Percentiles rank a stretch among this genome's conserved stretches.
Evolutionary conservation across 2,329 filamentous ascomycete genomes (phyloP).

Genomic region (Camptophora hylomeconis): DNA sequence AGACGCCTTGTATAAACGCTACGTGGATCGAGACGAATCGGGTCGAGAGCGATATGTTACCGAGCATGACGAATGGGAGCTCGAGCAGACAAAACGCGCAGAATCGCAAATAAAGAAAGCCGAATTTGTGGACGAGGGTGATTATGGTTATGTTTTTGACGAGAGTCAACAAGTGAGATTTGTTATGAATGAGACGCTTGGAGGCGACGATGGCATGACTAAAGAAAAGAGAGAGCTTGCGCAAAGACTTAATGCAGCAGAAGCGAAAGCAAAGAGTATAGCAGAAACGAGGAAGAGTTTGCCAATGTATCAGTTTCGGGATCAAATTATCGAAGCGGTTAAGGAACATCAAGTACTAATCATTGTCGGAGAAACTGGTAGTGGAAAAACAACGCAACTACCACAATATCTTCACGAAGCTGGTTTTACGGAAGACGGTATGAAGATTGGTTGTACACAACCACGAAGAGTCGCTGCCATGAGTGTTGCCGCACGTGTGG

Average conservation of each 20-base stretch:
- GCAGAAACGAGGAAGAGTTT: conserved; percentile 83
- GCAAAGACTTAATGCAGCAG: conserved; percentile 73
- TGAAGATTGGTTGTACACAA: conserved; percentile 87
- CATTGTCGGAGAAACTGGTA: conserved; percentile 87
- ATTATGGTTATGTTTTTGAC: conserved; percentile 91
- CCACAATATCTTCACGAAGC: conserved; percentile 89
- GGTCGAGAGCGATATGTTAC: conserved; percentile 83
- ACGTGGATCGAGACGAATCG: conserved; percentile 75
- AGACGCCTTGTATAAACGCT: conserved; percentile 78
- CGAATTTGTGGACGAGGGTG: conserved; percentile 63
- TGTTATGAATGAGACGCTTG: conserved; percentile 58
- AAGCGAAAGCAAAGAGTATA: conserved; percentile 76
- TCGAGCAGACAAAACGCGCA: conserved; percentile 75
- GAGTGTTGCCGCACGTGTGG: conserved; percentile 92
- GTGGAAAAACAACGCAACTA: conserved; percentile 89
- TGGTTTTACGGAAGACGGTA: conserved; percentile 69
- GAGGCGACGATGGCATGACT: conserved; percentile 59
- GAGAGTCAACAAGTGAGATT: conserved; percentile 79
- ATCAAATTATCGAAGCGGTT: conserved; percentile 78
- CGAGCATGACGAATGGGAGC: conserved; percentile 92
- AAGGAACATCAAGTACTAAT: conserved; percentile 76
- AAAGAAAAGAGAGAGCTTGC: conserved; percentile 69
- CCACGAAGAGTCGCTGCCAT: conserved; percentile 92
- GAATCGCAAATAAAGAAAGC: conserved; percentile 61
- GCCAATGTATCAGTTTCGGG: conserved; percentile 78